Evolutionary conservation across 2,329 filamentous ascomycete species (phyloP), one percentile per base, ranked within the genome.

Genomic region (Colletotrichum sp.): DNA sequence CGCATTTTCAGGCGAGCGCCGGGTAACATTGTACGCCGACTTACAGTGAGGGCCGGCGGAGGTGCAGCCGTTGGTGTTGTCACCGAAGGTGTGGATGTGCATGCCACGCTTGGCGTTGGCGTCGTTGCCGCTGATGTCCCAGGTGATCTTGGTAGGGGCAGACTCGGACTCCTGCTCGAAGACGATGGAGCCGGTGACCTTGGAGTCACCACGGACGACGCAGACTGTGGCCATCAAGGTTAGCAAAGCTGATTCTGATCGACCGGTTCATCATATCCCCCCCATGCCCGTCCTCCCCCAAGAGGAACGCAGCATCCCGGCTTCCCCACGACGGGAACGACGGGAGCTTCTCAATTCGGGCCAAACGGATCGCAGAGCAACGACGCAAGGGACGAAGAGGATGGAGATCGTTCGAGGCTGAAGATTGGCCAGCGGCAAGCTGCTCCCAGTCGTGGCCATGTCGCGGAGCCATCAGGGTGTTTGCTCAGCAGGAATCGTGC

Each of bases 31-130:
- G 5, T 43, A 43, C n/a, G 39, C 18, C 9, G 43, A 89, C 95
- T 85, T 90, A 98, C 96, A 99, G 91, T 99, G 97, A 87, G 97
- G 96, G 71, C 97, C 97, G 80, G 97, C 97, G 80, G 95, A 98
- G 80, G 96, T 99, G 95, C 97, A 99, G 87, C 97, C 97, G 89
- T 99, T 99, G 91, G 97, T 99, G 92, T 99, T 99, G 92, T 99
- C 97, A 86, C 97, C 97, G 84, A 98, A 99, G 87, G 97, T 95
- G 91, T 99, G 97, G 84, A 99, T 93, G 92, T 99, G 97, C 92
- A 99, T 96, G 87, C 95, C 97, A 88, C 97, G 96, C 93, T 98
- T 92, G 84, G 97, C 96, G 87, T 98, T 98, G 88, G 96, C 84
- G 85, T 99, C 96, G 89, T 98, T 91, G 88, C 97, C 96, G 78